Base-by-base conservation (phyloP, 345 rosid genomes). In the Euclidium syriacum region DNA sequence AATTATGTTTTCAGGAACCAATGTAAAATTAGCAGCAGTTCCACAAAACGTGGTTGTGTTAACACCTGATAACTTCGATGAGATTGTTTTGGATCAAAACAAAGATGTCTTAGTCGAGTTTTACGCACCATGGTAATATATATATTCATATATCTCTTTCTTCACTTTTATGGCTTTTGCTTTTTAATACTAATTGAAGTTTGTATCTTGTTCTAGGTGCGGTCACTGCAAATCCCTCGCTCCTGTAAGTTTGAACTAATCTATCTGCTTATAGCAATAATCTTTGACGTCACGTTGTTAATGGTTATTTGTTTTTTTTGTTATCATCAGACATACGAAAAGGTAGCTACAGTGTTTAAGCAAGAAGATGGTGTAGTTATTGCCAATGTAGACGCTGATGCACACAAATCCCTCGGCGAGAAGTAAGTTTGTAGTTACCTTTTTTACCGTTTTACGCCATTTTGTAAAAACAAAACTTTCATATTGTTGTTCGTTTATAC, bases 191-290 rank as follows among this genome's bases (percentile, higher is more conserved):
- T 59, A 32, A 43, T 58, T 25, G 3, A 35, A 32, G 30, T 70
- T 39, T 65, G 38, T 56, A 62, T 73, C 46, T 72, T n/a, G n/a
- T n/a, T 40, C 49, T 80, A 94, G 99, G 99, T 95, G 99, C 74
- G 99, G 99, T 47, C 99, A 95, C 70, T 95, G 99, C 84, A 90
- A 95, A 72, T 77, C 54, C 41, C 96, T 95, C 25, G 99, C 99
- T 77, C 99, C 99, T 53, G 97, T 94, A 84, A 71, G 92, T 69
- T 15, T 16, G 38, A 40, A 34, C 5, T 67, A 16, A n/a, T 24
- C 50, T 64, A 48, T 19, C 26, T 33, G 16, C 9, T 50, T 4
- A 5, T 27, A 49, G 19, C 17, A 14, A 19, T 14, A 11, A 15
- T 49, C 26, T 24, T 49, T 64, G 34, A 9, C n/a, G 5, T 64